phyloP scores from a whole-genome alignment of 1,284 basidiomycete species.

The Cryptococcus amylolentus region DNA sequence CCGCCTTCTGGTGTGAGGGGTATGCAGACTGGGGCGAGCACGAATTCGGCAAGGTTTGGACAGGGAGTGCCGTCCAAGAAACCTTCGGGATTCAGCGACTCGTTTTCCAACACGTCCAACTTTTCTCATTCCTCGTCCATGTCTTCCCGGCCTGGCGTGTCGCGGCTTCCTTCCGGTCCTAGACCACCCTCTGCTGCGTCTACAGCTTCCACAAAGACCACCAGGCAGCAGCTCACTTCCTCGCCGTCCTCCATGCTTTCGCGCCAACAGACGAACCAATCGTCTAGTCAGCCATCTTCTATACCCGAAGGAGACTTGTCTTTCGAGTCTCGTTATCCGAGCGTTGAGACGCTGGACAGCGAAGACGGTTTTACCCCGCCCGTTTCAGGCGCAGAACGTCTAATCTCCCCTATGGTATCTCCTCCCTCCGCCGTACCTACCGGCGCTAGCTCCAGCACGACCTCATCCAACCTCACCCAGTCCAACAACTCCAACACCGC shows the following conservation, averaged over 20 bases:
- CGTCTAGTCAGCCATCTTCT: constrained; percentile 16
- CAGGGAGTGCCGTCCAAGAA: neutral
- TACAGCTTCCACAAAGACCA: too few species aligned
- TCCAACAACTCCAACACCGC: neutral
- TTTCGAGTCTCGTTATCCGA: constrained; percentile 47
- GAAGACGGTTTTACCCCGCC: constrained; percentile 16
- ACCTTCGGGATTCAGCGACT: constrained; percentile 30
- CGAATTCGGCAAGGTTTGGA: neutral
- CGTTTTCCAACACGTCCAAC: constrained; percentile 17
- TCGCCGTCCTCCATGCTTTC: too few species aligned
- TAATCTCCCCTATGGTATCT: constrained; percentile 23
- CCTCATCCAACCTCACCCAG: too few species aligned
- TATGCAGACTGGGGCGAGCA: neutral
- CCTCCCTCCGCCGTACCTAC: constrained; percentile 11
- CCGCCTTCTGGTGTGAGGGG: neutral
- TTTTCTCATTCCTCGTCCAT: constrained; percentile 2
- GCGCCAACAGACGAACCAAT: too few species aligned
- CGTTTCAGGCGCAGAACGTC: neutral
- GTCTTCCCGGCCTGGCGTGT: neutral
- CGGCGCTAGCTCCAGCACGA: neutral
- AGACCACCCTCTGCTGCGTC: too few species aligned
- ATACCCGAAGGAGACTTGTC: constrained; percentile 27
- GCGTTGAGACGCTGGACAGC: constrained; percentile 36
- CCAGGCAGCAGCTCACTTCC: too few species aligned
- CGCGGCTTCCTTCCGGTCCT: too few species aligned